A percentile compares a stretch with the other conserved stretches of the same genome.
Evolutionary conservation across 345 rosid genomes (phyloP).

Genomic region (Salix arbutifolia): DNA sequence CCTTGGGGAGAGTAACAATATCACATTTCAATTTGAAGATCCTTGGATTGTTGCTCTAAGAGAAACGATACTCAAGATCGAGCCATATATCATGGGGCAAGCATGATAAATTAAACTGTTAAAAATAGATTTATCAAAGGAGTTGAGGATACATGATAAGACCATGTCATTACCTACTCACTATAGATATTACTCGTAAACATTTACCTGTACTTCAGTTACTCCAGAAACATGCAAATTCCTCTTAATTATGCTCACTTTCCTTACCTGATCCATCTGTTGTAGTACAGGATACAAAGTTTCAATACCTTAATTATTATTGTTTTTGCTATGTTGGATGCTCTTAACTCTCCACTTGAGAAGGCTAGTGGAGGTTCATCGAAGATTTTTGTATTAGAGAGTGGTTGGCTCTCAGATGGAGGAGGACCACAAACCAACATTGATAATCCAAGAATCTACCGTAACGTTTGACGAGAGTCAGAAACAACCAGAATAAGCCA

Average conservation of each 20-base stretch:
- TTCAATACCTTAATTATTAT: constrained; percentile 6
- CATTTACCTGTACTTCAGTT: constrained; percentile 40
- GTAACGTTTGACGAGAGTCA: constrained; percentile 25
- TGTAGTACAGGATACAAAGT: constrained; percentile 25
- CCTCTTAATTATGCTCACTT: constrained; percentile 37
- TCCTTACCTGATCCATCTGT: constrained; percentile 8
- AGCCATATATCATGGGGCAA: no score
- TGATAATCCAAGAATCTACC: constrained; percentile 27
- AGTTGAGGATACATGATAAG: no score
- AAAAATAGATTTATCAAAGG: no score
- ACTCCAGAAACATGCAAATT: constrained; percentile 12
- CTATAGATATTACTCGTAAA: constrained; percentile 38
- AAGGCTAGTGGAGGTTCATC: constrained; percentile 16
- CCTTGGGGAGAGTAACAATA: no score
- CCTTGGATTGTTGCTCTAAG: no score
- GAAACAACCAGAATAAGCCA: neutral
- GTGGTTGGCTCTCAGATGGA: constrained; percentile 27
- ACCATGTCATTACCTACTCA: no score
- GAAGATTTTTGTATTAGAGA: constrained; percentile 23
- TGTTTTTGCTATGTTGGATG: constrained; percentile 18
- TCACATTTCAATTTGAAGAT: no score
- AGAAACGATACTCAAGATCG: no score
- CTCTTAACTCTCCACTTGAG: constrained; percentile 21
- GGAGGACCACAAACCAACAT: constrained; percentile 4
- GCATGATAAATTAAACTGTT: no score